Percentiles rank a stretch among this genome's conserved stretches.
Evolutionary conservation across 306 rosid genomes (phyloP).

Genomic region (Dicorynia guianensis): DNA sequence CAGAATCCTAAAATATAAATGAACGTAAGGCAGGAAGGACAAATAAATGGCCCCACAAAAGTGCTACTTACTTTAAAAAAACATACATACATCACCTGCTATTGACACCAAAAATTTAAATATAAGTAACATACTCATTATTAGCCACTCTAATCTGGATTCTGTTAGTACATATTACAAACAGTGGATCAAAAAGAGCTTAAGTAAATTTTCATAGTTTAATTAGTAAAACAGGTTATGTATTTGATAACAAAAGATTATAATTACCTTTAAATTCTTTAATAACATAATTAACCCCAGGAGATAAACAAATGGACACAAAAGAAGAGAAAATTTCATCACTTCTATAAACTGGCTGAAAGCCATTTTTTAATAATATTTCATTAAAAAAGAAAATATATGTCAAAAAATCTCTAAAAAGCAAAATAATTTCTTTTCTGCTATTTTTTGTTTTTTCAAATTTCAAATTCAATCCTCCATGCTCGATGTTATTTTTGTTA

Average conservation of each 20-base stretch:
- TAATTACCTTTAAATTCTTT: slow-evolving; percentile 21
- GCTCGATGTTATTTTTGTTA: slow-evolving; percentile 8
- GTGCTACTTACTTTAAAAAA: slow-evolving; percentile 5
- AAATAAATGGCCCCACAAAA: slow-evolving; percentile 20
- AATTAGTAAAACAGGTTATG: slow-evolving; percentile 14
- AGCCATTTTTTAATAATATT: background rate
- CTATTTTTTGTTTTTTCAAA: background rate
- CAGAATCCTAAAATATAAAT: too few relatives aligned
- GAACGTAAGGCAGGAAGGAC: slow-evolving; percentile 25
- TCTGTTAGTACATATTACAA: background rate
- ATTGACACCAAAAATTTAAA: slow-evolving; percentile 5
- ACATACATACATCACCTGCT: slow-evolving; percentile 1
- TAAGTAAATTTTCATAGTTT: background rate
- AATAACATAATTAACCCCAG: slow-evolving; percentile 23
- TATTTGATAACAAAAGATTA: slow-evolving; percentile 26
- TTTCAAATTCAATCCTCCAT: background rate
- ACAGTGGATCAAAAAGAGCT: slow-evolving; percentile 4
- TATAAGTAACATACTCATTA: slow-evolving; percentile 1
- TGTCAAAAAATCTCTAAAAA: slow-evolving; percentile 6
- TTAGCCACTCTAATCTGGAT: slow-evolving; percentile 26
- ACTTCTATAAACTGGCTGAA: background rate
- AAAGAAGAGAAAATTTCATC: slow-evolving; percentile 1
- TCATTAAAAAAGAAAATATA: background rate
- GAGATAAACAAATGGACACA: slow-evolving; percentile 19
- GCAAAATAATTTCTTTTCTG: background rate